Conservation (phyloP, 2,329 filamentous ascomycete species). For the Rhinocladiella similis region DNA sequence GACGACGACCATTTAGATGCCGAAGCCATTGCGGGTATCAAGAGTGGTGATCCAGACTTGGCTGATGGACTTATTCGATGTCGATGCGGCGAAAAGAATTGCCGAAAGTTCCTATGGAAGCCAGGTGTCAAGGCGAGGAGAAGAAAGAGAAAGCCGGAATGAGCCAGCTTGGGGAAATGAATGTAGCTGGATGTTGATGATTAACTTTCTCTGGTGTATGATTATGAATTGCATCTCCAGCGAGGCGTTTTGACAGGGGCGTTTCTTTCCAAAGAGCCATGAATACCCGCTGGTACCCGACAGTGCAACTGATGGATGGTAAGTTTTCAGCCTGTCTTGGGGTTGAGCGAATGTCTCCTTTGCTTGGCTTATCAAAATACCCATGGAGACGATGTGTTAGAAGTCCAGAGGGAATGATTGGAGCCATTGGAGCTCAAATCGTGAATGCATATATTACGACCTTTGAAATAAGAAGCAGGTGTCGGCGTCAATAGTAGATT, state of each 20-base stretch:
- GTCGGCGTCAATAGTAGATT: too few relatives aligned
- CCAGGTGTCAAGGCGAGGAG: conserved; percentile 15
- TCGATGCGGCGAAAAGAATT: conserved; percentile 45
- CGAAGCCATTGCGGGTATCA: background rate
- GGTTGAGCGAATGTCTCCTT: too few relatives aligned
- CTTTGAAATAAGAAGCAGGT: too few relatives aligned
- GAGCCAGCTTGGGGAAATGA: background rate
- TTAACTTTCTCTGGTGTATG: background rate
- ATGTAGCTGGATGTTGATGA: background rate
- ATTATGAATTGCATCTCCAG: background rate
- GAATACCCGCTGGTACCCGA: too few relatives aligned
- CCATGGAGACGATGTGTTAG: too few relatives aligned
- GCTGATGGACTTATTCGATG: conserved; percentile 44
- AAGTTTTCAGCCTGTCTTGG: too few relatives aligned
- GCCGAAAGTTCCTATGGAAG: conserved; percentile 46
- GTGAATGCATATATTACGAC: too few relatives aligned
- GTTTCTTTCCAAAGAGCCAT: too few relatives aligned
- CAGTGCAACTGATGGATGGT: too few relatives aligned
- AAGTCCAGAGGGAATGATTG: too few relatives aligned
- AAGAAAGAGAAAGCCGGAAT: conserved; percentile 7
- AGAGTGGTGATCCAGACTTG: background rate
- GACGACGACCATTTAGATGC: conserved; percentile 18
- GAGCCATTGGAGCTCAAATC: too few relatives aligned
- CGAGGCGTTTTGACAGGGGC: background rate
- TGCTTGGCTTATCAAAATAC: too few relatives aligned